A percentile compares a stretch with the other conserved stretches of the same genome.
phyloP scores from a whole-genome alignment of 1,284 basidiomycete genomes.

The Ceratobasidium sp. region DNA sequence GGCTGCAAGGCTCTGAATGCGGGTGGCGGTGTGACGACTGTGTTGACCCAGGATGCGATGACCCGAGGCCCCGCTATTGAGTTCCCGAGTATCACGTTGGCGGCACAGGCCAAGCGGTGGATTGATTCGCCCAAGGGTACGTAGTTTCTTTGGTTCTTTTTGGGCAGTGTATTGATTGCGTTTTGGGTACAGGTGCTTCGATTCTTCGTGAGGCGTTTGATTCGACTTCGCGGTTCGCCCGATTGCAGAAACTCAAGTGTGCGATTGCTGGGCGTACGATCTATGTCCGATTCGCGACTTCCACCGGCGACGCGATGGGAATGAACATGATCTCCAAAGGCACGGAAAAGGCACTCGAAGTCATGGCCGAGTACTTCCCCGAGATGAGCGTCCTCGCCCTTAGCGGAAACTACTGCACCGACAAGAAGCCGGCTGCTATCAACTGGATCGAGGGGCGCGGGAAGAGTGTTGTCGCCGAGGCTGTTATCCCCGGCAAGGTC shows the following conservation, averaged over 20 bases:
- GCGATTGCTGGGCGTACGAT: slow-evolving; percentile 91
- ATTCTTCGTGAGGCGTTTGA: slow-evolving; percentile 90
- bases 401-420: slow-evolving; percentile 98
- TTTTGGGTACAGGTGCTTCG: slow-evolving; percentile 64
- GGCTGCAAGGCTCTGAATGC: slow-evolving; percentile 98
- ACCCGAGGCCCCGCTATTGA: slow-evolving; percentile 98
- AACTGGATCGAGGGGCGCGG: slow-evolving; percentile 99
- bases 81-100: slow-evolving; percentile 84
- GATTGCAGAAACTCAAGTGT: slow-evolving; percentile 83
- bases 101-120: slow-evolving; percentile 89
- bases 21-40: slow-evolving; percentile 94
- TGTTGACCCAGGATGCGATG: slow-evolving; percentile 95
- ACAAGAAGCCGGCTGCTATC: slow-evolving; percentile 99
- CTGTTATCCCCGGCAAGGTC: slow-evolving; percentile 87
- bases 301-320: slow-evolving; percentile 98
- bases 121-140: slow-evolving; percentile 76
- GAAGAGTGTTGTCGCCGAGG: slow-evolving; percentile 97
- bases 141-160: neutral
- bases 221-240: slow-evolving; percentile 91
- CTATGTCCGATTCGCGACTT: slow-evolving; percentile 95
- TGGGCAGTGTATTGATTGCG: neutral
- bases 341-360: slow-evolving; percentile 91
- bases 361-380: slow-evolving; percentile 84
- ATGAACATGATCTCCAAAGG: slow-evolving; percentile 99
- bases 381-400: slow-evolving; percentile 94